Base-by-base conservation (phyloP, 495 filamentous ascomycete genomes). In the Hypoxylon fuscum region DNA sequence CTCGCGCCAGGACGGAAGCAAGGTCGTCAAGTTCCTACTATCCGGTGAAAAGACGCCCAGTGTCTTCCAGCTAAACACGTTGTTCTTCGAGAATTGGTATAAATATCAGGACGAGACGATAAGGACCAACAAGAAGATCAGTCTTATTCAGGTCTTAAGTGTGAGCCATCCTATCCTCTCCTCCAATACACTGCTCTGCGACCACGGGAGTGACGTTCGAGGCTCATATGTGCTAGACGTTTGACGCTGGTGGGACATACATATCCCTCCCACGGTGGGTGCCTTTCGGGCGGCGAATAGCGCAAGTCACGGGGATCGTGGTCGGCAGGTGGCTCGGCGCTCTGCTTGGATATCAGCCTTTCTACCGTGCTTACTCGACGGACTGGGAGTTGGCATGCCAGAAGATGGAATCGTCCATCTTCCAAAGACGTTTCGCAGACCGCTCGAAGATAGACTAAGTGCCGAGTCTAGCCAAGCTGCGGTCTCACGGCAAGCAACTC, bases 81-180 rank as follows among this genome's bases (percentile, higher is more conserved):
- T 75, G 14, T 82, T 82, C 64, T 80, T 82, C 35, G 71, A 81
- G 67, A 82, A 82, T 40, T 82, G 77, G 79, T 81, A 81, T 50
- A 70, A 63, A n/a, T 80, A 79, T 43, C 77, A 76, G 68, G 74
- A 81, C 37, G 72, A 79, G 25, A 55, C 74, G 4, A 5, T 77
- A 1, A 18, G 71, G 22, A 14, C 62, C 5, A 66, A 65, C 12
- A 68, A 64, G 11, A 58, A 56, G 37, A 42, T 79, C 0, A 68
- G 75, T 55, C 51, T 73, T 21, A 70, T 80, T 38, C 79, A 80
- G 64, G 61, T 73, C 5, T 42, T 81, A 22, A 45, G 18, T 23
- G 52, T 55, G 32, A 51, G 48, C 11, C 51, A n/a, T 14, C 35
- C 17, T 21, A 3, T 18, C 1, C 4, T 1, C 27, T 10, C 18